Evolutionary conservation across 2,329 filamentous ascomycete genomes (phyloP).

Genomic region (Daldinia eschscholtzii): DNA sequence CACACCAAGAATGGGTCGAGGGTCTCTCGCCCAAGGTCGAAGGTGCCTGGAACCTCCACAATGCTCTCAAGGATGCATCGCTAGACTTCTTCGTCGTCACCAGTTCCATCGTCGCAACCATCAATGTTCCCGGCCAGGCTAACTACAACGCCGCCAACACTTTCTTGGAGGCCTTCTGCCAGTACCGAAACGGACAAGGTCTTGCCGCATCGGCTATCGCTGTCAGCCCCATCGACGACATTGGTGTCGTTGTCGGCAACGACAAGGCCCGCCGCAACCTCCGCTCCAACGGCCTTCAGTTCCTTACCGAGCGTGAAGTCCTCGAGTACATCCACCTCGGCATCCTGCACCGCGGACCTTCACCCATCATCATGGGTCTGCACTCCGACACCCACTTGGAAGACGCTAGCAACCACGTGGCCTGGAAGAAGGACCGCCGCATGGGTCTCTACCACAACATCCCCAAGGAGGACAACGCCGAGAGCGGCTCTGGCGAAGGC

Average conservation of each 20-base stretch:
- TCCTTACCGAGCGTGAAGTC: constrained; percentile 33
- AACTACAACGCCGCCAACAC: constrained; percentile 56
- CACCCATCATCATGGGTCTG: constrained; percentile 30
- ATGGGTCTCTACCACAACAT: constrained; percentile 44
- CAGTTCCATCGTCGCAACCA: constrained; percentile 48
- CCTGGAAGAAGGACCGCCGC: constrained; percentile 36
- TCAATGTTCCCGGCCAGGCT: constrained; percentile 50
- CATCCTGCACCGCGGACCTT: constrained; percentile 26
- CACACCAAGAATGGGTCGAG: constrained; percentile 51
- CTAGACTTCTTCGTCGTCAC: constrained; percentile 57
- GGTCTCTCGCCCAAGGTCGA: constrained; percentile 54
- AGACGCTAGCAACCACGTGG: constrained; percentile 27
- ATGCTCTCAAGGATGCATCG: constrained; percentile 39
- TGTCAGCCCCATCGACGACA: constrained; percentile 54
- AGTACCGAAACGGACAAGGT: constrained; percentile 50
- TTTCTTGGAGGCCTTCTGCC: constrained; percentile 53
- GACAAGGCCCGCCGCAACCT: constrained; percentile 35
- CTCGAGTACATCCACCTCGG: constrained; percentile 24
- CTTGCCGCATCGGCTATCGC: constrained; percentile 53
- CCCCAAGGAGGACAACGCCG: background rate
- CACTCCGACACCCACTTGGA: constrained; percentile 24
- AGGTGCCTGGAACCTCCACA: constrained; percentile 58
- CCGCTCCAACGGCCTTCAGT: constrained; percentile 36
- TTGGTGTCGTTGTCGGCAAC: constrained; percentile 52
- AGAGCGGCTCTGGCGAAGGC: constrained; percentile 8